Conservation (phyloP, 208 protist species). For the Trypanosoma boissoni region DNA sequence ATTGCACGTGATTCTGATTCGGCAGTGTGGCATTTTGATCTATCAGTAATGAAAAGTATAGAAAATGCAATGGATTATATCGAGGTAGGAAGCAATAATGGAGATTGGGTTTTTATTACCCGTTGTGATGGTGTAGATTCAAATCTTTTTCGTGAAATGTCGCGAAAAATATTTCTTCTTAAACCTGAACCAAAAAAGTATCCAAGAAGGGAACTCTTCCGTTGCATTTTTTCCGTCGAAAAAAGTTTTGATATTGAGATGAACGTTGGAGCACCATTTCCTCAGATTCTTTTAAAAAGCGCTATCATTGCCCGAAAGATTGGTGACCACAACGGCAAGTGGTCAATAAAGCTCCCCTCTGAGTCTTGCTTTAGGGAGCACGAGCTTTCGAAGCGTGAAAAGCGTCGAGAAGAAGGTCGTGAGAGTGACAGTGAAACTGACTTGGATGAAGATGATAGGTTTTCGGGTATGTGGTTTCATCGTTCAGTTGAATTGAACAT, state of each 20-base stretch:
- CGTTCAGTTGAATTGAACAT: constrained; percentile 72
- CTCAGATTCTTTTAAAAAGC: constrained; percentile 69
- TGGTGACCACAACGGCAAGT: constrained; percentile 42
- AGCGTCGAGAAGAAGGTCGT: constrained; percentile 53
- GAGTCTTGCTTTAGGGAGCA: constrained; percentile 28
- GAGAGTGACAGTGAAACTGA: constrained; percentile 89
- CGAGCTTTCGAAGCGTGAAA: constrained; percentile 39
- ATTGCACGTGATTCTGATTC: constrained; percentile 59
- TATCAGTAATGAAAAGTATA: constrained; percentile 45
- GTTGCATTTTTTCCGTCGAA: constrained; percentile 69
- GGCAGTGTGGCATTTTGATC: constrained; percentile 82
- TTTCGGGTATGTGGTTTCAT: constrained; percentile 82
- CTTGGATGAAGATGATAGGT: constrained; percentile 53
- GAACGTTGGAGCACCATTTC: constrained; percentile 55
- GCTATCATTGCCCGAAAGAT: constrained; percentile 55
- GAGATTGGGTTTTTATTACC: constrained; percentile 88
- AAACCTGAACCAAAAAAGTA: constrained; percentile 71
- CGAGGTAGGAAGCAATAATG: constrained; percentile 84
- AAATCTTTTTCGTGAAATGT: constrained; percentile 68
- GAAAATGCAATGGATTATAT: constrained; percentile 87
- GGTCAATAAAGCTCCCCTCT: constrained; percentile 53
- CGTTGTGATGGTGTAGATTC: constrained; percentile 62
- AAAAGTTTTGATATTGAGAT: constrained; percentile 64
- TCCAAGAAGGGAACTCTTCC: constrained; percentile 83
- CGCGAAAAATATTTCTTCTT: constrained; percentile 65